Conservation (phyloP, 2,329 filamentous ascomycete species). For the Sarocladium oryzae region DNA sequence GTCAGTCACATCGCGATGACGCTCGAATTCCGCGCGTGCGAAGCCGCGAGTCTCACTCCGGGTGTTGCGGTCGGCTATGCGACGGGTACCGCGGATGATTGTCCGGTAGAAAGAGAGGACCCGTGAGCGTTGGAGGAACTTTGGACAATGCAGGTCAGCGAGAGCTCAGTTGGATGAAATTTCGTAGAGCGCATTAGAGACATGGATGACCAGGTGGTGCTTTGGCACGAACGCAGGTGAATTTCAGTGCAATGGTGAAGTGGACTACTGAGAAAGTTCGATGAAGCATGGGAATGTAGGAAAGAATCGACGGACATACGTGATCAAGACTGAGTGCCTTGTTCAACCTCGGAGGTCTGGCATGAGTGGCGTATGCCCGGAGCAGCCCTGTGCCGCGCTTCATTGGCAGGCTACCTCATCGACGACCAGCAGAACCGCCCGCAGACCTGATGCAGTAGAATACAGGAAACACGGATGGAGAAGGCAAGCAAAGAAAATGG, state of each 20-base stretch:
- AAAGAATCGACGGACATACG: no score
- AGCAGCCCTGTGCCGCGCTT: slow-evolving; percentile 19
- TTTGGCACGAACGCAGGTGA: no score
- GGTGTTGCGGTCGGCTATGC: slow-evolving; percentile 44
- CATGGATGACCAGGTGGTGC: no score
- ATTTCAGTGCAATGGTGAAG: no score
- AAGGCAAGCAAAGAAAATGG: no score
- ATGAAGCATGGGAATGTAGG: no score
- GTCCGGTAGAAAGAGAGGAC: slow-evolving; percentile 52
- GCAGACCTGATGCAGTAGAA: no score
- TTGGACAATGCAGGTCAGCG: background rate
- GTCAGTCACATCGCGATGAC: slow-evolving; percentile 50
- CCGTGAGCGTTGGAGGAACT: slow-evolving; percentile 54
- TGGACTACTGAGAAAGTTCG: no score
- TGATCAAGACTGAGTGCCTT: slow-evolving; percentile 50
- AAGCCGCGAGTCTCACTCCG: slow-evolving; percentile 50
- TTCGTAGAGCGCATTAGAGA: no score
- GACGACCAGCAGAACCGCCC: background rate
- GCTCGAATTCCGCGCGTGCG: slow-evolving; percentile 55
- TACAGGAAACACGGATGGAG: no score
- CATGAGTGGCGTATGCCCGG: slow-evolving; percentile 20
- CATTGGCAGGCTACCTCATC: slow-evolving; percentile 16
- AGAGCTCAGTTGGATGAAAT: background rate
- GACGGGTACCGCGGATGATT: slow-evolving; percentile 47
- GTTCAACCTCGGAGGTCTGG: slow-evolving; percentile 24